Conservation (phyloP, 768 basidiomycete genomes). For the Coprinopsis marcescibilis region DNA sequence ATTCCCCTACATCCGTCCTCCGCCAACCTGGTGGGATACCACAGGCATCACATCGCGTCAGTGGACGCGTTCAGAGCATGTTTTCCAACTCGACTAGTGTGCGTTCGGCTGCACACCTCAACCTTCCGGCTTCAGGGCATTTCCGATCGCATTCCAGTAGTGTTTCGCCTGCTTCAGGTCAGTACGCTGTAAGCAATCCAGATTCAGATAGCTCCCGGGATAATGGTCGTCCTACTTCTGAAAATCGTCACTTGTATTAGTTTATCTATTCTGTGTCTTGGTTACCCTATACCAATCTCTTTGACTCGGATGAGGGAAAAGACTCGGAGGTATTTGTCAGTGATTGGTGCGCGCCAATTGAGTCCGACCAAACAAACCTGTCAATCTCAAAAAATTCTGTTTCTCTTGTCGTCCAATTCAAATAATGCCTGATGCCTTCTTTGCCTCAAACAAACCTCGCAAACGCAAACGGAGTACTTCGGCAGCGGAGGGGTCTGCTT, state of each 20-base stretch:
- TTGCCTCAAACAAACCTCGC: slow-evolving; percentile 51
- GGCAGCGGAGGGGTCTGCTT: slow-evolving; percentile 14
- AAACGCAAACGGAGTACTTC: slow-evolving; percentile 53
- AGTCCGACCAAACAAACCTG: too few species aligned
- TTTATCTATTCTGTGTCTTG: neutral
- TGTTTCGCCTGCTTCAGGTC: slow-evolving; percentile 11
- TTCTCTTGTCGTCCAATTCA: slow-evolving; percentile 2
- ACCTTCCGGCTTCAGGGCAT: slow-evolving; percentile 14
- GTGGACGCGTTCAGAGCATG: neutral
- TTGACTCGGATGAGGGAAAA: too few species aligned
- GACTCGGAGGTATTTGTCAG: neutral
- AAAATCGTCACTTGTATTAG: neutral
- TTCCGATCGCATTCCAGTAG: slow-evolving; percentile 11
- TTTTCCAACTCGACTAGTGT: neutral
- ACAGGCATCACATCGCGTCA: neutral
- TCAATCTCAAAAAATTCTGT: neutral
- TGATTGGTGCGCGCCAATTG: neutral
- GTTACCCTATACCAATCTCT: neutral
- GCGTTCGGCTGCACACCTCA: slow-evolving; percentile 16
- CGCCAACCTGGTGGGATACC: neutral
- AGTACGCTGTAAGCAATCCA: slow-evolving; percentile 18
- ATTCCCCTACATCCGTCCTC: neutral
- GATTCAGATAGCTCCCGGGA: slow-evolving; percentile 8
- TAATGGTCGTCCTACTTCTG: neutral
- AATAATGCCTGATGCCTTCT: slow-evolving; percentile 80